A percentile compares a stretch with the other conserved stretches of the same genome.
Conservation (phyloP, 371 early-diverging fungal genomes). For the Lichtheimia ramosa region DNA sequence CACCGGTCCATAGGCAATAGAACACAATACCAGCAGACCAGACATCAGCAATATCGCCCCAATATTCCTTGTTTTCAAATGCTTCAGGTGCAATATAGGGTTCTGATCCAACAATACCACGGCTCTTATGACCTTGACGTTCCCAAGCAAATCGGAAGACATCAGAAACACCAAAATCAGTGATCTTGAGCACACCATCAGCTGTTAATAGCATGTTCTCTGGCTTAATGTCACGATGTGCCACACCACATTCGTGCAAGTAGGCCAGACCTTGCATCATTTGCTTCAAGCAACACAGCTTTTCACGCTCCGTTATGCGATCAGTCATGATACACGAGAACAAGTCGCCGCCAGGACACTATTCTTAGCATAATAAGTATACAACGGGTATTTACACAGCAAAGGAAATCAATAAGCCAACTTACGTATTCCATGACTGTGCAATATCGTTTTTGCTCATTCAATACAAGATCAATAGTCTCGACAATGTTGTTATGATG, state of each 20-base stretch:
- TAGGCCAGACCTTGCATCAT: slow-evolving; percentile 87
- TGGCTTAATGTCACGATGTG: slow-evolving; percentile 87
- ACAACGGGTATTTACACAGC: no score
- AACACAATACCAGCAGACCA: slow-evolving; percentile 88
- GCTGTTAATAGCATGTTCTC: slow-evolving; percentile 91
- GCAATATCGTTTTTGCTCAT: slow-evolving; percentile 89
- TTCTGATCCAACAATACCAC: slow-evolving; percentile 83
- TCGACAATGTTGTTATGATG: slow-evolving; percentile 81
- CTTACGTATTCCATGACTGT: slow-evolving; percentile 90
- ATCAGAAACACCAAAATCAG: slow-evolving; percentile 96
- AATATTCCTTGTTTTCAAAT: slow-evolving; percentile 68
- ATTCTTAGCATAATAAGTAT: not conserved
- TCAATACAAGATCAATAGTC: slow-evolving; percentile 91
- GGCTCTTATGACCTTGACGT: slow-evolving; percentile 63
- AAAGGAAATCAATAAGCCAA: slow-evolving; percentile 3
- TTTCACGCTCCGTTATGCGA: slow-evolving; percentile 73
- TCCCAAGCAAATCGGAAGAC: slow-evolving; percentile 90
- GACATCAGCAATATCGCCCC: slow-evolving; percentile 76
- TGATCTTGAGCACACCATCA: slow-evolving; percentile 87
- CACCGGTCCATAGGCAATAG: slow-evolving; percentile 62
- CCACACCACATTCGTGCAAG: slow-evolving; percentile 93
- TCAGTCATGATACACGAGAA: slow-evolving; percentile 75
- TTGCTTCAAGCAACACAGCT: slow-evolving; percentile 91
- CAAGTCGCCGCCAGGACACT: slow-evolving; percentile 75
- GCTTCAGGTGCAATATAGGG: slow-evolving; percentile 95